Conservation (phyloP, 2,329 filamentous ascomycete genomes). For the Madurella fahalii region DNA sequence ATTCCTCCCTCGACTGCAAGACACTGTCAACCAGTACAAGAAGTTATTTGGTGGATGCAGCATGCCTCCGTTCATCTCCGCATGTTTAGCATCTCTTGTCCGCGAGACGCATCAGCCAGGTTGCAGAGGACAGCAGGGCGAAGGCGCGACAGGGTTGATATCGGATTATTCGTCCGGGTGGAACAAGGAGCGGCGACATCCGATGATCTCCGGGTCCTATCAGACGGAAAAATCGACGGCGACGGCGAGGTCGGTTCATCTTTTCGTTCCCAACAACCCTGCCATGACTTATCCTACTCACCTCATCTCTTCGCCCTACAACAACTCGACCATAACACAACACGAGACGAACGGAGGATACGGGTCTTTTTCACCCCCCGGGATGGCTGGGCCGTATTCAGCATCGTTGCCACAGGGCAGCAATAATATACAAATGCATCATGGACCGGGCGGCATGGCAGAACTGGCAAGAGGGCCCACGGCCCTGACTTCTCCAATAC, state of each 20-base stretch:
- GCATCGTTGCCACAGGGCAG: background rate
- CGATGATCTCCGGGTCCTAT: background rate
- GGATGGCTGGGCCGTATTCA: background rate
- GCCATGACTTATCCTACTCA: background rate
- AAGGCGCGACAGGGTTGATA: background rate
- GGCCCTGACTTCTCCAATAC: background rate
- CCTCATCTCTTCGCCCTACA: conserved; percentile 1
- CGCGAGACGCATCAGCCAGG: conserved; percentile 14
- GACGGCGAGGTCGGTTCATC: background rate
- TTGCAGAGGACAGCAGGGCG: conserved; percentile 1
- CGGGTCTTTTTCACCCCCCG: background rate
- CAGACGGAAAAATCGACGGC: background rate
- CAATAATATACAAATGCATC: background rate
- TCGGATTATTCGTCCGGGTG: conserved; percentile 11
- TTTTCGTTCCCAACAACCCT: background rate
- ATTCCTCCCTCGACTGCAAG: conserved; percentile 17
- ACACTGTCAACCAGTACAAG: conserved; percentile 25
- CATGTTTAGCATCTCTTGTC: conserved; percentile 23
- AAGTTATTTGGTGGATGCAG: conserved; percentile 25
- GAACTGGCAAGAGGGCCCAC: background rate
- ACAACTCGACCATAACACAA: background rate
- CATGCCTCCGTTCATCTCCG: conserved; percentile 26
- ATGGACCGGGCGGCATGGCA: background rate
- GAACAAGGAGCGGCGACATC: background rate
- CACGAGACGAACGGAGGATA: conserved; percentile 2